These are phyloP conservation scores for Closterium sp. DNA, from an alignment of 139 green algal genomes.

Conservation along the genomic window DNA sequence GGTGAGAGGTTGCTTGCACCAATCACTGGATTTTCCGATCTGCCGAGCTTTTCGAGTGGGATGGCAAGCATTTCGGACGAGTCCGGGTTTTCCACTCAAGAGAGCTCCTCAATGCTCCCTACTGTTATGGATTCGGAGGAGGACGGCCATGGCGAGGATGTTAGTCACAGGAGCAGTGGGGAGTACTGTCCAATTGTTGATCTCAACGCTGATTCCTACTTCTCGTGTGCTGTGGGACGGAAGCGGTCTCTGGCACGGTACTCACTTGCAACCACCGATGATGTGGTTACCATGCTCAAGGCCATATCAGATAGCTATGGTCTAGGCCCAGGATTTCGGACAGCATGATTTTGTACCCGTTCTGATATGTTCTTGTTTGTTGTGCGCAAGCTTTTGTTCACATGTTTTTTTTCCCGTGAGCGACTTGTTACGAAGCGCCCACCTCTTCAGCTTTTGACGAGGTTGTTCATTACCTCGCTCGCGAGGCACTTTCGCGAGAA, in stretches of 20 bases:
- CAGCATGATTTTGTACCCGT: too few relatives aligned
- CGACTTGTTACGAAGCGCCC: neutral
- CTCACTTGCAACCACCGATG: constrained; percentile 14
- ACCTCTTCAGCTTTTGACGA: neutral
- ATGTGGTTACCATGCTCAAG: constrained; percentile 33
- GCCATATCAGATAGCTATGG: constrained; percentile 3
- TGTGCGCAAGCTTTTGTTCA: neutral
- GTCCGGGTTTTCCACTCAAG: neutral
- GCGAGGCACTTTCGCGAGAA: neutral
- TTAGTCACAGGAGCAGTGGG: neutral
- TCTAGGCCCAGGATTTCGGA: neutral
- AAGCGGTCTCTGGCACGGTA: constrained; percentile 37
- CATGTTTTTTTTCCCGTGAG: neutral
- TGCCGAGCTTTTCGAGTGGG: neutral
- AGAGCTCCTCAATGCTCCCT: neutral
- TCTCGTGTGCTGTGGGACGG: constrained; percentile 36
- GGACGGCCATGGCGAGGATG: neutral
- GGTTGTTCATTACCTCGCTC: too few relatives aligned
- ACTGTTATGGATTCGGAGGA: constrained; percentile 14
- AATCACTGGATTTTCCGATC: neutral
- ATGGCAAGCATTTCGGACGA: neutral
- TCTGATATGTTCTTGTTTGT: too few relatives aligned
- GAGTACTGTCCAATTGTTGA: constrained; percentile 13
- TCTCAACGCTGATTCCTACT: constrained; percentile 32
- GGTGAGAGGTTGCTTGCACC: neutral